Conservation (phyloP, 2,329 filamentous ascomycete species). For the Tolypocladium endophyticum region DNA sequence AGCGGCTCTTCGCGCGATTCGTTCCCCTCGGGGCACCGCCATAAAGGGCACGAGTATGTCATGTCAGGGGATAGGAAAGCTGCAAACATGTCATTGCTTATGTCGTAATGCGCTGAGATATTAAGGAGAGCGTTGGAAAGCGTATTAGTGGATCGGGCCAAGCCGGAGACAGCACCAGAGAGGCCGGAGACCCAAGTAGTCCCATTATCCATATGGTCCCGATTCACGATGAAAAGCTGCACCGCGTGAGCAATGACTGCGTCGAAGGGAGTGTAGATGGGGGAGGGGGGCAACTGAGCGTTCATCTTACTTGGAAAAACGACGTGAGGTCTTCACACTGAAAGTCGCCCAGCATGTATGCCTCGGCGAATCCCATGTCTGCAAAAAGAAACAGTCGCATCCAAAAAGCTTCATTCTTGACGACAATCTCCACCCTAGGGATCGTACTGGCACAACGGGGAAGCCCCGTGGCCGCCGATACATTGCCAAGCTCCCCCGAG, state of each 20-base stretch:
- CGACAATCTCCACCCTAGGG: slow-evolving; percentile 41
- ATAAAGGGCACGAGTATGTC: slow-evolving; percentile 66
- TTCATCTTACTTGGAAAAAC: slow-evolving; percentile 51
- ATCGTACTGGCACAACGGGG: slow-evolving; percentile 20
- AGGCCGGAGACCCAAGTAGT: slow-evolving; percentile 51
- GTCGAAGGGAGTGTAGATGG: not conserved
- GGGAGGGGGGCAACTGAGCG: not conserved
- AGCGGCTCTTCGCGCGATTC: slow-evolving; percentile 37
- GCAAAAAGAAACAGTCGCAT: slow-evolving; percentile 57
- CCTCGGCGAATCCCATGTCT: slow-evolving; percentile 66
- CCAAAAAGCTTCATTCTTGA: slow-evolving; percentile 61
- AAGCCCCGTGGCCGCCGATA: slow-evolving; percentile 23
- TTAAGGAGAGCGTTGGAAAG: slow-evolving; percentile 51
- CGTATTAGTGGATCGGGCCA: slow-evolving; percentile 48
- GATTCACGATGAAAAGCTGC: slow-evolving; percentile 61
- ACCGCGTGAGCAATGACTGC: not conserved
- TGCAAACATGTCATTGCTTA: slow-evolving; percentile 66
- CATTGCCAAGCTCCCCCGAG: slow-evolving; percentile 21
- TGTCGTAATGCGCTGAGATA: slow-evolving; percentile 64
- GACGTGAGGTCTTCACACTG: slow-evolving; percentile 54
- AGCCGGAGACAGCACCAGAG: slow-evolving; percentile 43
- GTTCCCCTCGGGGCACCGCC: slow-evolving; percentile 21
- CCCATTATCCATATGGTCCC: slow-evolving; percentile 52
- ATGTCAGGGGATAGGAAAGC: slow-evolving; percentile 66
- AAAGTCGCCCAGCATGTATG: slow-evolving; percentile 64